Conservation (phyloP, 805 yeast genomes). For the Zygosaccharomyces rouxii region DNA sequence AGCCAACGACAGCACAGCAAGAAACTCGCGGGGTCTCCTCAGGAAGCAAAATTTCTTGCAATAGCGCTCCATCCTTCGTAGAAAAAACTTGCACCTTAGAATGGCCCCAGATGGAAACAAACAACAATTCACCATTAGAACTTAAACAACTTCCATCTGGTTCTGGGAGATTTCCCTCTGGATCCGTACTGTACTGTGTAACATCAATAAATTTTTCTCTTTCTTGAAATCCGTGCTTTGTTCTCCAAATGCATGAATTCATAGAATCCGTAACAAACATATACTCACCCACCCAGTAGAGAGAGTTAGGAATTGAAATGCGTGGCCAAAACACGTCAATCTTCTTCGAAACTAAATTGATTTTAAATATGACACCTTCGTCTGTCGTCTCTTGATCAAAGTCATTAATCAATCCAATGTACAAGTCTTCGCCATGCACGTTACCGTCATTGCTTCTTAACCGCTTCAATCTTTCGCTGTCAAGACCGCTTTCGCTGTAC, state of each 20-base stretch:
- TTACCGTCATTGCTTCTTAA: slow-evolving; percentile 80
- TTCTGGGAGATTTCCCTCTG: slow-evolving; percentile 42
- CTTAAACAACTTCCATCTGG: slow-evolving; percentile 81
- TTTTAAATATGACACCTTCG: slow-evolving; percentile 50
- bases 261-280: slow-evolving; percentile 54
- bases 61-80: slow-evolving; percentile 42
- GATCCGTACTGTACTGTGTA: slow-evolving; percentile 19
- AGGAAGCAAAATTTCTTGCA: slow-evolving; percentile 54
- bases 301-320: slow-evolving; percentile 66
- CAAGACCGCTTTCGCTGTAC: slow-evolving; percentile 36
- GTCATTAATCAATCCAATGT: slow-evolving; percentile 77
- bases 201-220: slow-evolving; percentile 40
- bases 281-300: slow-evolving; percentile 48
- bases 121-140: slow-evolving; percentile 46
- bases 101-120: slow-evolving; percentile 65
- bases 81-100: slow-evolving; percentile 52
- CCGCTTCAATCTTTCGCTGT: slow-evolving; percentile 24
- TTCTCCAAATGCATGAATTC: slow-evolving; percentile 45
- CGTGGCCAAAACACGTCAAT: slow-evolving; percentile 36
- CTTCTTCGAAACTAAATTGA: slow-evolving; percentile 33
- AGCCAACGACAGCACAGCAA: slow-evolving; percentile 64
- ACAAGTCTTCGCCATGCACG: slow-evolving; percentile 66
- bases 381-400: slow-evolving; percentile 40
- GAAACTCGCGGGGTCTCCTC: slow-evolving; percentile 56
- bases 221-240: slow-evolving; percentile 28